Base-by-base conservation (phyloP, 2,329 filamentous ascomycete species). In the Tetracladium maxilliforme region DNA sequence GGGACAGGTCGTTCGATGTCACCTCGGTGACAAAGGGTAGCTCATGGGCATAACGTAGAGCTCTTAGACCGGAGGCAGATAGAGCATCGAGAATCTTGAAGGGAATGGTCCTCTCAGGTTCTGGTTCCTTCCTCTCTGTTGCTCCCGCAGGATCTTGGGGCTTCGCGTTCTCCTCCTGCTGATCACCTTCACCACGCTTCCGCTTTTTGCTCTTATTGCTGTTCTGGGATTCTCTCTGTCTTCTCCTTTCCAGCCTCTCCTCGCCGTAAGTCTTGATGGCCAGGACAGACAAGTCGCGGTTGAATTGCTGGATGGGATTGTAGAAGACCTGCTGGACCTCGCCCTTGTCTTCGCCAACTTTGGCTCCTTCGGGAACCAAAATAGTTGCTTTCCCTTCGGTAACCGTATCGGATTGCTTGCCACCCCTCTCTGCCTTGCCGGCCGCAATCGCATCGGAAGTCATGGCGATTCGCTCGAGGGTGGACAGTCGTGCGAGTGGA, bases 221-320 rank as follows among this genome's bases (percentile, higher is more conserved):
- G 28, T 45, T 49, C 36, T 45, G 21, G 37, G 52, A 38, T 44
- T 56, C 35, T 43, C 60, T 43, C 49, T 28, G 35, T 42, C 29
- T 49, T 51, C 30, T 52, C 56, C 39, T 51, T 56, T 63, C 53
- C 11, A 71, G 44, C 5, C 66, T 39, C 16, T 82, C 71, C 37
- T 90, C 73, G 2, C 81, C 82, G 47, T 87, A 93, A 0, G 80
- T 79, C 43, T 81, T 82, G 48, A 98, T 93, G 1, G 83, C 83
- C 10, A 98, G 64, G 14, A 94, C 82, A 32, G 83, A 94, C 36
- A 98, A 54, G 46, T 98, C 90, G 23, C 92, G 78, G 51, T 98
- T 98, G 61, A 95, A 98, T 47, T 98, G 90, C 47, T 98, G 90
- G 27, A 98, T 94, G 0, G 90, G 87, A 41, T 98, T 98, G 64